These are phyloP conservation scores for Pyrenophora tritici-repentis DNA, from an alignment of 2,329 filamentous ascomycete species.

Conservation along the genomic window DNA sequence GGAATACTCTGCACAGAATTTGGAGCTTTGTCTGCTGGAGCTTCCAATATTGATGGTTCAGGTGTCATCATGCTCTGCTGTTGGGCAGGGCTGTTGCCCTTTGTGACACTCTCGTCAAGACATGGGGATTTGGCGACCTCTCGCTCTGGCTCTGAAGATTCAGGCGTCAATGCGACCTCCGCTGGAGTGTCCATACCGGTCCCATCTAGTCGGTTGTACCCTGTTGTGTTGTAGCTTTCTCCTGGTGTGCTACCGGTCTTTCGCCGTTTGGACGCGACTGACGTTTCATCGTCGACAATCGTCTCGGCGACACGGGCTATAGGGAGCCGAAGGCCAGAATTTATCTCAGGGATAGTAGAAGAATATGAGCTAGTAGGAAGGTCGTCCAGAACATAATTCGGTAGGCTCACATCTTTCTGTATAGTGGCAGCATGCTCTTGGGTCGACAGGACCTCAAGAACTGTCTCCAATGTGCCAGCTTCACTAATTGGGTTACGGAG, in stretches of 20 bases:
- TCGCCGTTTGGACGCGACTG: background rate
- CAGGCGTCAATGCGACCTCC: background rate
- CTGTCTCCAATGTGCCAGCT: constrained; percentile 2
- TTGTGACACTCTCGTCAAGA: too few relatives aligned
- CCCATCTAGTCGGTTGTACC: background rate
- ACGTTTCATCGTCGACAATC: background rate
- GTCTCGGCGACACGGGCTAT: background rate
- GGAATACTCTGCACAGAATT: too few relatives aligned
- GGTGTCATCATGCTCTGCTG: too few relatives aligned
- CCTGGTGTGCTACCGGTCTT: background rate
- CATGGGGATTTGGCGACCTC: too few relatives aligned
- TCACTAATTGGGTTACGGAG: constrained; percentile 14
- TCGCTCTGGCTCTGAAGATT: background rate
- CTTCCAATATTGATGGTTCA: too few relatives aligned
- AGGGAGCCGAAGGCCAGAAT: too few relatives aligned
- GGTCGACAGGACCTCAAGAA: constrained; percentile 3
- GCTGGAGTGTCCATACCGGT: background rate
- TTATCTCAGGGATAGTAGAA: too few relatives aligned
- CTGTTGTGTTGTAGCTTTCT: background rate
- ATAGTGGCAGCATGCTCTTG: background rate
- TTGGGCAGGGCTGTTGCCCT: too few relatives aligned
- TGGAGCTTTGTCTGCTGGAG: too few relatives aligned
- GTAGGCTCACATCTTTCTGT: too few relatives aligned
- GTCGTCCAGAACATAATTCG: too few relatives aligned
- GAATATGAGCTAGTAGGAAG: too few relatives aligned